These are phyloP conservation scores for Leptographium radiaticola DNA, from an alignment of 2,329 filamentous ascomycete genomes.

Conservation along the genomic window DNA sequence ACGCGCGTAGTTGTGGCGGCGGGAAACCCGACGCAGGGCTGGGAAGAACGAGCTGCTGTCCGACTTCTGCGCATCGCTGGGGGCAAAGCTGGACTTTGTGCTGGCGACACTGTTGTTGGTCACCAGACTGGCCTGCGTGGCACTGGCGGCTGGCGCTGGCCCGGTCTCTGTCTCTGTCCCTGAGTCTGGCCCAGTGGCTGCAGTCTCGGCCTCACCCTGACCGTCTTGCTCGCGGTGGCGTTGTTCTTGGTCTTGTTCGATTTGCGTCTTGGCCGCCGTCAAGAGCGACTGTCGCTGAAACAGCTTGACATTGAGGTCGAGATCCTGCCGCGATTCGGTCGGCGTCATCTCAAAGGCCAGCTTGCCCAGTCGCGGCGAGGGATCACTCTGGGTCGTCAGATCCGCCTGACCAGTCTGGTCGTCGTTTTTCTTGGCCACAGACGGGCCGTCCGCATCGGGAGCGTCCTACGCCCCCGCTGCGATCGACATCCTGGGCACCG, in stretches of 20 bases:
- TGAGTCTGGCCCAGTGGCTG: too few species aligned
- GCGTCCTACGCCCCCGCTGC: conserved; percentile 3
- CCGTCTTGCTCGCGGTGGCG: not conserved
- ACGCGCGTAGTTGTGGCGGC: not conserved
- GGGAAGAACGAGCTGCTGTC: not conserved
- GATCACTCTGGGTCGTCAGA: not conserved
- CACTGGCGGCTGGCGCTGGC: too few species aligned
- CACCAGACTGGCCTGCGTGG: too few species aligned
- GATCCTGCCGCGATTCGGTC: conserved; percentile 8
- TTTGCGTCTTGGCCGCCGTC: conserved; percentile 9
- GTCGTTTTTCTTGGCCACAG: too few species aligned
- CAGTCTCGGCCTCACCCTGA: too few species aligned
- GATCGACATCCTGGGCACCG: not conserved
- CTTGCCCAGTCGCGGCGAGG: conserved; percentile 7
- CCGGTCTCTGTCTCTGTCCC: too few species aligned
- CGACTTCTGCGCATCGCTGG: too few species aligned
- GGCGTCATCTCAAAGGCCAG: conserved; percentile 9
- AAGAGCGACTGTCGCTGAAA: conserved; percentile 12
- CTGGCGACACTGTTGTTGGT: not conserved
- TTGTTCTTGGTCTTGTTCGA: conserved; percentile 1
- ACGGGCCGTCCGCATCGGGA: not conserved
- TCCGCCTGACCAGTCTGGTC: not conserved
- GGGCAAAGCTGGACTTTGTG: too few species aligned
- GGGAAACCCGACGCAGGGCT: not conserved
- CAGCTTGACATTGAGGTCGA: conserved; percentile 9